Evolutionary conservation across 345 rosid species (phyloP), one percentile per base, ranked within the genome.

Genomic region (Dovyalis caffra): DNA sequence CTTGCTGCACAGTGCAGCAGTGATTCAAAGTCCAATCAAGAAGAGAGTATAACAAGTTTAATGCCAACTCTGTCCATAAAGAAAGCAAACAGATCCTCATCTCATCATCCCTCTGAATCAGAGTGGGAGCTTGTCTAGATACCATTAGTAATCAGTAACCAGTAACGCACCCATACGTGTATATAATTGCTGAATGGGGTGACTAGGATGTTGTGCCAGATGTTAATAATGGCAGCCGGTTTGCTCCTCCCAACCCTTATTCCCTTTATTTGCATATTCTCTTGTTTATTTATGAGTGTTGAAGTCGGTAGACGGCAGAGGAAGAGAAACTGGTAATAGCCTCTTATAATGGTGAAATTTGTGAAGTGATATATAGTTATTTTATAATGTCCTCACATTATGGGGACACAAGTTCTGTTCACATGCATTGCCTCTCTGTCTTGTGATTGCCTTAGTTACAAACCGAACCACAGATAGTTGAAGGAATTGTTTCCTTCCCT

Each of bases 101-200:
- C 73, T 26, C 72, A 69, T 21, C 84, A 77, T 43, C 20, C 51
- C 28, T 71, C 76, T 62, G 95, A 93, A 76, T 82, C 87, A 11
- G 98, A 90, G 68, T 91, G 98, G 98, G 97, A 93, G 90, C 86
- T 93, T 76, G 87, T 93, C 12, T 86, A 79, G 82, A 68, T 53
- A 11, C 56, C 18, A 62, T 35, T 53, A 69, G 18, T 26, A 3
- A 11, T 11, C 25, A 25, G 7, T 3, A 43, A n/a, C 21, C 7
- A 53, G 26, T 8, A 6, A 53, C 25, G 10, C 58, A 20, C 3
- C 23, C 11, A n/a, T 10, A 53, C 14, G 10, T n/a, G 11, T n/a
- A 53, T 53, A 53, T 8, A n/a, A 51, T 29, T 25, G 67, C 63
- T 35, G 71, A 70, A 26, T 38, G 65, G 38, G 76, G 76, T 60